Evolutionary conservation across 83 land plant species (phyloP).

Genomic region (Diphasiastrum complanatum): DNA sequence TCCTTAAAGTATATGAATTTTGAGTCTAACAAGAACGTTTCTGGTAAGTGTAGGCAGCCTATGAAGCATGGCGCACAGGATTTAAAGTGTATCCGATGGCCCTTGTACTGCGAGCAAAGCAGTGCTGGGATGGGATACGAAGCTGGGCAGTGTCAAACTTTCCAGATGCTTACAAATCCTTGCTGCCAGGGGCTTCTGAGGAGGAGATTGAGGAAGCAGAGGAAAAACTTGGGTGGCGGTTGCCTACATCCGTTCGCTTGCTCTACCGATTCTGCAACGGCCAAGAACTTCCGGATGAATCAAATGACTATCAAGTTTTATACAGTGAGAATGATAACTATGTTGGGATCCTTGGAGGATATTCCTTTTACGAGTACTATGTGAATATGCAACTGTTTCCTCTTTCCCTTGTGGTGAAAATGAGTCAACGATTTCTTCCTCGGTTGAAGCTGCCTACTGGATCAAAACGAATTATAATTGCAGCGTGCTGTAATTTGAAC

Average conservation of each 20-base stretch:
- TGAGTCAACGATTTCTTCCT: conserved; percentile 31
- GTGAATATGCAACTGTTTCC: too few relatives aligned
- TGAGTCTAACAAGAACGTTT: too few relatives aligned
- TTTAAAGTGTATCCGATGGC: conserved; percentile 64
- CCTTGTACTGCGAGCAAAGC: conserved; percentile 54
- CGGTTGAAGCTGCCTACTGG: conserved; percentile 15
- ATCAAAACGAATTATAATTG: conserved; percentile 51
- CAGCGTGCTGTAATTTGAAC: conserved; percentile 39
- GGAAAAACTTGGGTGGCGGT: conserved; percentile 36
- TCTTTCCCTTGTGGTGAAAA: conserved; percentile 31
- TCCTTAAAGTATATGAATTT: too few relatives aligned
- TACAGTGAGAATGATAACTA: neutral
- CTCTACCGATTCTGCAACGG: conserved; percentile 79
- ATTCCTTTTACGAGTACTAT: conserved; percentile 39
- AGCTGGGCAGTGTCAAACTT: conserved; percentile 46
- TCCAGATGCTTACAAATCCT: conserved; percentile 48
- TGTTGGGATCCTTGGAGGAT: conserved; percentile 80
- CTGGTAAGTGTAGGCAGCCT: too few relatives aligned
- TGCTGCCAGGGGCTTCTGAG: conserved; percentile 65
- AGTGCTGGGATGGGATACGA: conserved; percentile 50
- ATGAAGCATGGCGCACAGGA: too few relatives aligned
- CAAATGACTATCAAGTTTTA: too few relatives aligned
- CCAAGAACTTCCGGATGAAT: conserved; percentile 36
- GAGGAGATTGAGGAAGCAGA: conserved; percentile 46
- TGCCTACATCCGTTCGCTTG: conserved; percentile 58